Evolutionary conservation across 2,329 filamentous ascomycete species (phyloP).

Genomic region (Westerdykella sp.): DNA sequence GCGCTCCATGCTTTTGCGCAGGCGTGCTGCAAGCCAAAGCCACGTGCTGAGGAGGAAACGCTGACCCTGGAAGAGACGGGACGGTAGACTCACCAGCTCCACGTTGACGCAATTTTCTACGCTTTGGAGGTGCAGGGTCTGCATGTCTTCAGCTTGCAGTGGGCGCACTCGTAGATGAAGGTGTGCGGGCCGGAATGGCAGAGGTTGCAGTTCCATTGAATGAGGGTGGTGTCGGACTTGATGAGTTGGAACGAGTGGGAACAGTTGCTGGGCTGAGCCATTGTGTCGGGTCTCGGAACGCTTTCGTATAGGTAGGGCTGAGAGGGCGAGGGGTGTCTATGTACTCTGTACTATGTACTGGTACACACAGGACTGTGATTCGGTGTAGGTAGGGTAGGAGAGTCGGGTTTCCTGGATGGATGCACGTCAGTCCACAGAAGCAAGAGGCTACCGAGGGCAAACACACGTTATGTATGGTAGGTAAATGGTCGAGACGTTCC

Average conservation of each 20-base stretch:
- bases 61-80: too few relatives aligned
- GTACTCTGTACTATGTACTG: too few relatives aligned
- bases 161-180: conserved; percentile 47
- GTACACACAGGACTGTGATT: too few relatives aligned
- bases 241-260: conserved; percentile 46
- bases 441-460: conserved; percentile 2
- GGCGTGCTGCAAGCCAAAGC: too few relatives aligned
- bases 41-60: too few relatives aligned
- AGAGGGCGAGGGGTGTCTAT: too few relatives aligned
- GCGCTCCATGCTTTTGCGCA: too few relatives aligned
- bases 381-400: conserved; percentile 1
- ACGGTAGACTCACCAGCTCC: too few relatives aligned
- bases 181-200: conserved; percentile 48
- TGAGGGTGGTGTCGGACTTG: conserved; percentile 47
- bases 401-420: conserved; percentile 2
- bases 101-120: too few relatives aligned
- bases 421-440: conserved; percentile 17
- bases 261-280: conserved; percentile 46
- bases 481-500: too few relatives aligned
- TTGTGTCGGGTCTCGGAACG: conserved; percentile 17
- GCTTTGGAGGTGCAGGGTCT: conserved; percentile 40
- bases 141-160: conserved; percentile 49
- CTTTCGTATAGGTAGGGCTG: not conserved
- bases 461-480: conserved; percentile 21
- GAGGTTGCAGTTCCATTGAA: conserved; percentile 49